Conservation (phyloP, 495 filamentous ascomycete species). For the Articulospora tetracladia region DNA sequence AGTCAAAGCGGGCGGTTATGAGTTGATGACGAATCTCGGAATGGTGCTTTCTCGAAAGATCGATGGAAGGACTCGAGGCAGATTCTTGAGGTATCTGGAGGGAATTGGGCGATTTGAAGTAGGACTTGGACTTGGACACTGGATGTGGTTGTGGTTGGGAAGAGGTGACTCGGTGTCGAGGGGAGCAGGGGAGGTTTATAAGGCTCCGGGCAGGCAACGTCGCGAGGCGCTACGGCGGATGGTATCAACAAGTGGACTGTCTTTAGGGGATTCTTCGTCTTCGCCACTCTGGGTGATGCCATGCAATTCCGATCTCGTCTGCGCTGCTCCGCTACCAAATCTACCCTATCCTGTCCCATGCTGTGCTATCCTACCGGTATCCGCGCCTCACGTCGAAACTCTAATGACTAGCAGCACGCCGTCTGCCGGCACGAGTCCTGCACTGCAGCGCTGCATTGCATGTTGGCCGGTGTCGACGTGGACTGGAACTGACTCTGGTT, state of each 20-base stretch:
- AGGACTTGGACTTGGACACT: background rate
- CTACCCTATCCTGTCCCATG: too few species aligned
- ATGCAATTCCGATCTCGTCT: background rate
- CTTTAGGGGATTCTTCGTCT: background rate
- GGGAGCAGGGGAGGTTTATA: background rate
- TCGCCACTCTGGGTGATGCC: background rate
- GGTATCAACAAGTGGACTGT: background rate
- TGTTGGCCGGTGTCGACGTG: too few species aligned
- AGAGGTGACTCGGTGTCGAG: background rate
- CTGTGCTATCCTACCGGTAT: background rate
- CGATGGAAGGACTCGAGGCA: background rate
- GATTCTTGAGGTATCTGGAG: background rate
- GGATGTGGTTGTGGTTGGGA: background rate
- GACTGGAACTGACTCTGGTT: too few species aligned
- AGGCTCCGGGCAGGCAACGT: background rate
- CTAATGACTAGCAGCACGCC: background rate
- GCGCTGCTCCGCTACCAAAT: too few species aligned
- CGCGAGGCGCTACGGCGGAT: background rate
- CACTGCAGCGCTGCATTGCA: too few species aligned
- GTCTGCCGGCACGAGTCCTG: too few species aligned
- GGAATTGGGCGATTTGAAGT: background rate
- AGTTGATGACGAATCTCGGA: background rate
- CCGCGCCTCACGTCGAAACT: background rate
- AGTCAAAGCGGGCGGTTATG: background rate
- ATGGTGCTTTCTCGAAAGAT: background rate